Conservation (phyloP, 768 basidiomycete species). For the Lactifluus subvellereus region DNA sequence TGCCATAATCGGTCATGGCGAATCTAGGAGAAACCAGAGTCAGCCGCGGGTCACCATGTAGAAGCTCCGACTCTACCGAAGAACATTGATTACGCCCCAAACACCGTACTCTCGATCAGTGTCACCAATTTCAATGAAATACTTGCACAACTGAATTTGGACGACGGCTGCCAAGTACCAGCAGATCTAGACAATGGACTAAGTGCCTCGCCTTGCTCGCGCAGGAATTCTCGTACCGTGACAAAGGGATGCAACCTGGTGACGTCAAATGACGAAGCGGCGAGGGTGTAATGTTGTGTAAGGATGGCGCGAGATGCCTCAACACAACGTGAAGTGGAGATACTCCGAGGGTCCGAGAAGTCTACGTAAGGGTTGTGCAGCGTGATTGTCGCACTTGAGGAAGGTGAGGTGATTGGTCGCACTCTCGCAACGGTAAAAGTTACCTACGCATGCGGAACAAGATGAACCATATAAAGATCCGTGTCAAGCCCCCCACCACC, state of each 20-base stretch:
- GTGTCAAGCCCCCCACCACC: slow-evolving; percentile 60
- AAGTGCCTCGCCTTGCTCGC: background rate
- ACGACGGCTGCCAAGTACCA: slow-evolving; percentile 90
- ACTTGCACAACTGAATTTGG: slow-evolving; percentile 80
- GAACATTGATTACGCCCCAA: slow-evolving; percentile 84
- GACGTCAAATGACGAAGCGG: slow-evolving; percentile 79
- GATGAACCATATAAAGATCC: slow-evolving; percentile 81
- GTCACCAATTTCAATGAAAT: slow-evolving; percentile 80
- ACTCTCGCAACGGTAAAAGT: slow-evolving; percentile 15
- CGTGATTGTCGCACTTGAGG: slow-evolving; percentile 72
- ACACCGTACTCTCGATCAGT: slow-evolving; percentile 64
- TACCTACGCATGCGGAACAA: slow-evolving; percentile 80
- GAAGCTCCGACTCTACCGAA: slow-evolving; percentile 46
- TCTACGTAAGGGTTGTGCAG: slow-evolving; percentile 82
- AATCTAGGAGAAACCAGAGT: slow-evolving; percentile 65
- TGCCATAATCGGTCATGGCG: slow-evolving; percentile 79
- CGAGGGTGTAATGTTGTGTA: slow-evolving; percentile 66
- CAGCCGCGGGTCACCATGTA: background rate
- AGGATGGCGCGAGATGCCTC: slow-evolving; percentile 71
- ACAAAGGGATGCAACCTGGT: slow-evolving; percentile 77
- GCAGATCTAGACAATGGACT: slow-evolving; percentile 52
- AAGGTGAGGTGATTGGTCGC: slow-evolving; percentile 16
- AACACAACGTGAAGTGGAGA: slow-evolving; percentile 69
- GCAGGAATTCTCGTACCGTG: slow-evolving; percentile 44
- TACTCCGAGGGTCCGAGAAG: slow-evolving; percentile 56